phyloP scores from a whole-genome alignment of 345 rosid species.

The Heritiera fomes region DNA sequence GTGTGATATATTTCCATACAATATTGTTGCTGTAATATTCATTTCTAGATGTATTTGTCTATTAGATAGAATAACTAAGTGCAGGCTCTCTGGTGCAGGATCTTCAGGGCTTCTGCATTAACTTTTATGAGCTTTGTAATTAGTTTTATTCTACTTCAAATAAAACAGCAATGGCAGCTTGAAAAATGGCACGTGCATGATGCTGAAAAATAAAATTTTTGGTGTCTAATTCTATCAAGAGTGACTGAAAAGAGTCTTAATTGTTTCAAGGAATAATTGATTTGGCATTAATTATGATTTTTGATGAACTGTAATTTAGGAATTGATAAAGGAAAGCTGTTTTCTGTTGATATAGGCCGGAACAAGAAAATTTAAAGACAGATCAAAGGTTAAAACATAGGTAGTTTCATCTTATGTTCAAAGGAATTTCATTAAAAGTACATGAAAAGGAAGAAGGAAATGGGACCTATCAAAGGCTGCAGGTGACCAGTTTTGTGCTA shows the following conservation, averaged over 20 bases:
- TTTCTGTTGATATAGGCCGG: neutral
- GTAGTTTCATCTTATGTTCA: neutral
- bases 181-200: neutral
- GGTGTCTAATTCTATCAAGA: neutral
- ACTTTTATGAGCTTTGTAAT: neutral
- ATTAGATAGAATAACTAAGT: neutral
- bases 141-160: neutral
- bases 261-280: neutral
- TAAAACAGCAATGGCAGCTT: neutral
- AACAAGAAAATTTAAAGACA: neutral
- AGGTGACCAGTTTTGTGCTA: neutral
- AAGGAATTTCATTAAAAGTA: neutral
- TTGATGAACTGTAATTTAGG: neutral
- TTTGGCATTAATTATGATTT: constrained; percentile 6
- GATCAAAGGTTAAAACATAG: neutral
- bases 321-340: neutral
- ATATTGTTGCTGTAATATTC: neutral
- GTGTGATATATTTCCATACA: neutral
- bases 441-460: neutral
- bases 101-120: neutral
- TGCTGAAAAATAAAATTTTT: neutral
- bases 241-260: neutral
- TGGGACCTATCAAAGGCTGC: neutral
- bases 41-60: neutral
- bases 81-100: neutral